A percentile compares a stretch with the other conserved stretches of the same genome.
Conservation (phyloP, 23 red algal genomes). For the Gracilaria vermiculophylla region DNA sequence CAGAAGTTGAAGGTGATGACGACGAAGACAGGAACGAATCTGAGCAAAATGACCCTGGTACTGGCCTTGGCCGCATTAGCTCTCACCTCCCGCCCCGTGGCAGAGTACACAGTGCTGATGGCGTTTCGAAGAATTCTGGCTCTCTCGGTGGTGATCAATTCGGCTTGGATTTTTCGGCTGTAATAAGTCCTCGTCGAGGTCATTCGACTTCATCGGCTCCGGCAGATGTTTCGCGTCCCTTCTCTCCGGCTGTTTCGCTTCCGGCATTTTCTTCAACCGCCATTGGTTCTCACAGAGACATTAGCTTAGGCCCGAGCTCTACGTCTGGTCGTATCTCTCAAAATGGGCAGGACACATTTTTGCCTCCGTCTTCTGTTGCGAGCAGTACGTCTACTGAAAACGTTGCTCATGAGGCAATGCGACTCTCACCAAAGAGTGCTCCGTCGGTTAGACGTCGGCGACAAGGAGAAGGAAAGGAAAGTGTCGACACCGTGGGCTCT, state of each 20-base stretch:
- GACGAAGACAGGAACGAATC: constrained; percentile 31
- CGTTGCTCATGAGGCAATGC: constrained; percentile 6
- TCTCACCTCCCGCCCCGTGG: background rate
- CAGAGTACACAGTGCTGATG: constrained; percentile 46
- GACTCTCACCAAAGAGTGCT: background rate
- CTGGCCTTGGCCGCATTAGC: constrained; percentile 5
- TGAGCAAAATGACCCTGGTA: background rate
- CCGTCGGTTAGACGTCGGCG: constrained; percentile 9
- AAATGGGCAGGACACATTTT: constrained; percentile 11
- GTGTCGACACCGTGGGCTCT: constrained; percentile 43
- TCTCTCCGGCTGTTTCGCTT: background rate
- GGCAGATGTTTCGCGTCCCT: constrained; percentile 8
- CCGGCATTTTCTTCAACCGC: background rate
- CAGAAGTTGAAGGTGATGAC: constrained; percentile 15
- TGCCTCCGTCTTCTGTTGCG: constrained; percentile 33
- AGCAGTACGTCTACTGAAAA: constrained; percentile 66
- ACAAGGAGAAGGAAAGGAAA: constrained; percentile 32
- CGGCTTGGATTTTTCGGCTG: constrained; percentile 8
- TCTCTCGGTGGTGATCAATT: constrained; percentile 7
- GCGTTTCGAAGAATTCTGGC: constrained; percentile 8
- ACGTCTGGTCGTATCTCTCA: constrained; percentile 7
- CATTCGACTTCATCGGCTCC: constrained; percentile 42
- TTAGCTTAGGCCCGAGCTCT: background rate
- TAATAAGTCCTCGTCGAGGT: constrained; percentile 43
- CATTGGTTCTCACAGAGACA: constrained; percentile 19